Conservation (phyloP, 495 filamentous ascomycete species). For the Cetradonia linearis region DNA sequence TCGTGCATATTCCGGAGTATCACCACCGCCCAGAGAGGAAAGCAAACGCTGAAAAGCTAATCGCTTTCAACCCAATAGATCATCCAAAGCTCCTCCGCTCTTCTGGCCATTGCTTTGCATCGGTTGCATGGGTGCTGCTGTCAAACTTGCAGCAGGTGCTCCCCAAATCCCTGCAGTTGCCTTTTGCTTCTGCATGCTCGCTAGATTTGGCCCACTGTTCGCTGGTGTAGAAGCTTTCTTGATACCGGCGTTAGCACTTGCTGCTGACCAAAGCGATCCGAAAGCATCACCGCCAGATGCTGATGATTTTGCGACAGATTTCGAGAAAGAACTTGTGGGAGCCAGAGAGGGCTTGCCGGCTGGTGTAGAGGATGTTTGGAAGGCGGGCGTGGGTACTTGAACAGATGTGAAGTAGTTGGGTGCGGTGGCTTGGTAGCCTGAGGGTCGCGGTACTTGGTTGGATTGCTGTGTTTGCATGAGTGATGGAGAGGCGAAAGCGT, state of each 20-base stretch:
- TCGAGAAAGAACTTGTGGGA: conserved; percentile 28
- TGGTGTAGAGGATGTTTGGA: conserved; percentile 24
- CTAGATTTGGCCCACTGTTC: conserved; percentile 65
- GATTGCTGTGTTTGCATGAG: conserved; percentile 30
- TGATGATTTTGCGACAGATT: conserved; percentile 44
- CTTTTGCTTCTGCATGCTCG: conserved; percentile 92
- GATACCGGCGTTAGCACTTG: conserved; percentile 58
- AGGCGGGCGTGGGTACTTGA: conserved; percentile 34
- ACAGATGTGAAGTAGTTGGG: conserved; percentile 96
- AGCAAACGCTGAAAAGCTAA: background rate
- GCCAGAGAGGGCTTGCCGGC: conserved; percentile 25
- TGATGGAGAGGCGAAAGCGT: conserved; percentile 41
- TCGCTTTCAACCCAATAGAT: conserved; percentile 48
- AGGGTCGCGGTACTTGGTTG: conserved; percentile 40
- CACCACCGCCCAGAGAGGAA: background rate
- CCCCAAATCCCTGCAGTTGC: conserved; percentile 93
- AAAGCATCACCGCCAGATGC: conserved; percentile 69
- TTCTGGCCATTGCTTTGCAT: conserved; percentile 28
- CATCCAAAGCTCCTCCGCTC: conserved; percentile 46
- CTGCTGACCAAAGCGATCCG: conserved; percentile 70
- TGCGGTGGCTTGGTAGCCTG: conserved; percentile 60
- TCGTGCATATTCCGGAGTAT: background rate
- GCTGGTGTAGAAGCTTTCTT: conserved; percentile 53
- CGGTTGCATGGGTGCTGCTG: conserved; percentile 31
- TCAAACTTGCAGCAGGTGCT: conserved; percentile 41